Evolutionary conservation across 2,329 filamentous ascomycete genomes (phyloP).

Genomic region (Cladophialophora psammophila): DNA sequence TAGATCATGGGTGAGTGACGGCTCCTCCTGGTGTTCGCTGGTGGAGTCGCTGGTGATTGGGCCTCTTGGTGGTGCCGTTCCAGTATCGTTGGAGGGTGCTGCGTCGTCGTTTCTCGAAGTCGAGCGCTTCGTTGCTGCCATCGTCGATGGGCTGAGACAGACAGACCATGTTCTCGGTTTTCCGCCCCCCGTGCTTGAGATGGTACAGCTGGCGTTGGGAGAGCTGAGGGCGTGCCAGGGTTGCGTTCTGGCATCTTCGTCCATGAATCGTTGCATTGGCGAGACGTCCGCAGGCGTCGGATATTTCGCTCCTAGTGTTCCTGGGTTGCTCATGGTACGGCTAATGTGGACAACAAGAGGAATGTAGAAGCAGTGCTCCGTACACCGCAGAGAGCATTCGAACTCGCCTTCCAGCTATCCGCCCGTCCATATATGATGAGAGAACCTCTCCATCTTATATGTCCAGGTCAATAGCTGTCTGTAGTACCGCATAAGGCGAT

Average conservation of each 20-base stretch:
- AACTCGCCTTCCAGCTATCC: not conserved
- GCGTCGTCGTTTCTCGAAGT: not conserved
- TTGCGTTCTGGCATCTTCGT: not conserved
- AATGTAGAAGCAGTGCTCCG: not conserved
- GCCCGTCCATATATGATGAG: not conserved
- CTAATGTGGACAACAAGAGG: not conserved
- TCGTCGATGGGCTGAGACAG: not conserved
- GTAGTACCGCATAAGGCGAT: not conserved
- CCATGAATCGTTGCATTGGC: constrained; percentile 7
- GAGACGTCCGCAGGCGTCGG: not conserved
- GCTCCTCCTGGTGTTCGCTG: not conserved
- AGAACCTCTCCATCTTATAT: not conserved
- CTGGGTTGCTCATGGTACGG: not conserved
- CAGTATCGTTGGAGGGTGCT: not conserved
- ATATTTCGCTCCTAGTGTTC: not conserved
- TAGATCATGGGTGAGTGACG: not conserved
- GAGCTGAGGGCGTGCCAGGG: constrained; percentile 8
- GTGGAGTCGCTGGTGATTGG: not conserved
- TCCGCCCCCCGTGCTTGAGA: not conserved
- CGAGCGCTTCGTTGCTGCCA: constrained; percentile 1
- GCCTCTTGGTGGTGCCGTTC: not conserved
- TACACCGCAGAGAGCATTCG: not conserved
- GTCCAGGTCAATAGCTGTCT: not conserved
- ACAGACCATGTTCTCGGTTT: not conserved
- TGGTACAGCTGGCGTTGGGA: too few relatives aligned